Percentiles rank a stretch among this genome's conserved stretches.
Evolutionary conservation across 257 asterid species (phyloP).

Genomic region (Solanum gracilifrons): DNA sequence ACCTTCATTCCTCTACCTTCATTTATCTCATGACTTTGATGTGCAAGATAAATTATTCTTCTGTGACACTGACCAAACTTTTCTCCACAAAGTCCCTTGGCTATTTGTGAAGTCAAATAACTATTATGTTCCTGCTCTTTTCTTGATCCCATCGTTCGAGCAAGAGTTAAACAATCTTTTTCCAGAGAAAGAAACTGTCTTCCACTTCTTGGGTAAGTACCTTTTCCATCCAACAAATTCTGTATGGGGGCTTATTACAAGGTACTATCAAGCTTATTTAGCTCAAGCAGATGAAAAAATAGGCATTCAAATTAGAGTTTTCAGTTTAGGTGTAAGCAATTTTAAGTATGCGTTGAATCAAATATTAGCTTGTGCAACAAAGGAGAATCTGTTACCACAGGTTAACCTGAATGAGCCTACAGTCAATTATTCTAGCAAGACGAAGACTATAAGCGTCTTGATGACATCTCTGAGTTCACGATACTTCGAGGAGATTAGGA

Average conservation of each 20-base stretch:
- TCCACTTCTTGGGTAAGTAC: constrained; percentile 65
- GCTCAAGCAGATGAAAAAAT: constrained; percentile 41
- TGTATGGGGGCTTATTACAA: constrained; percentile 54
- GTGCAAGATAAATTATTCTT: constrained; percentile 52
- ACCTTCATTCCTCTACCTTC: constrained; percentile 43
- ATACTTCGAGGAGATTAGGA: constrained; percentile 43
- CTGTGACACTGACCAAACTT: constrained; percentile 52
- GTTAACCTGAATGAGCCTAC: constrained; percentile 11
- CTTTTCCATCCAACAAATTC: constrained; percentile 68
- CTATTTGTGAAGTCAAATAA: constrained; percentile 46
- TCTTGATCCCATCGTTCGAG: constrained; percentile 47
- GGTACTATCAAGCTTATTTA: constrained; percentile 55
- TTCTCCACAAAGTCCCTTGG: constrained; percentile 43
- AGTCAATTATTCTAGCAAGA: constrained; percentile 4
- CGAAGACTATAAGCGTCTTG: constrained; percentile 29
- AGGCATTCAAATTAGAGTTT: constrained; percentile 55
- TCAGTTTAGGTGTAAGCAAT: constrained; percentile 23
- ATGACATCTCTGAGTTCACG: constrained; percentile 45
- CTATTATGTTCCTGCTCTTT: constrained; percentile 65
- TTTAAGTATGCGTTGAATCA: constrained; percentile 48
- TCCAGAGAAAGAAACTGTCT: constrained; percentile 56
- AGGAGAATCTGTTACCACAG: constrained; percentile 40
- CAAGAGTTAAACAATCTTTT: constrained; percentile 45
- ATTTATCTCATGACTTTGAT: constrained; percentile 56
- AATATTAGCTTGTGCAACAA: constrained; percentile 37